phyloP scores from a whole-genome alignment of 129 eudicot species.

The Apium graveolens region DNA sequence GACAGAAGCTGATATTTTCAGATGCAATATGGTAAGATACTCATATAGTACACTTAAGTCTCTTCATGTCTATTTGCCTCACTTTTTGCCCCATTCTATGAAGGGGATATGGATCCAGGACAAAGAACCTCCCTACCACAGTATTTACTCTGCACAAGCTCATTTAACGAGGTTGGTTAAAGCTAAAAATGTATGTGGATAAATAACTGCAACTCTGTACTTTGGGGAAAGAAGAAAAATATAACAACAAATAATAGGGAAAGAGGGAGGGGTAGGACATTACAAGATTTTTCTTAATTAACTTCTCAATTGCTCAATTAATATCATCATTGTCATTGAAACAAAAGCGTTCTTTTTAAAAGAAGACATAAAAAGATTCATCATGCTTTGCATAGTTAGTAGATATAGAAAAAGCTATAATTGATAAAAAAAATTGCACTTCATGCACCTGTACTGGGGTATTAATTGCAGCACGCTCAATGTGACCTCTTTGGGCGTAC shows the following conservation, averaged over 20 bases:
- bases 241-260: not conserved
- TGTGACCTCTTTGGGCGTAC: conserved; percentile 48
- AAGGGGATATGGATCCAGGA: not conserved
- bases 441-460: conserved; percentile 81
- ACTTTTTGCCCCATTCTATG: too few species aligned
- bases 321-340: not conserved
- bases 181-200: not conserved
- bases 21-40: not conserved
- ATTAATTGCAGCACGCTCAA: conserved; percentile 97
- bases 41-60: not conserved
- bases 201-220: not conserved
- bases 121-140: not conserved
- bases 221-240: not conserved
- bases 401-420: not conserved
- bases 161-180: not conserved
- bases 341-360: not conserved
- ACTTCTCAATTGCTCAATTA: not conserved
- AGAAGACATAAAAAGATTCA: not conserved
- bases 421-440: not conserved
- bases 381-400: not conserved
- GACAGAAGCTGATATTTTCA: not conserved
- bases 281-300: not conserved
- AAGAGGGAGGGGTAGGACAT: not conserved
- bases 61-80: not conserved
- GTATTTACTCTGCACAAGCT: not conserved